Conservation (phyloP, 2,329 filamentous ascomycete genomes). For the Thyridium curvatum region DNA sequence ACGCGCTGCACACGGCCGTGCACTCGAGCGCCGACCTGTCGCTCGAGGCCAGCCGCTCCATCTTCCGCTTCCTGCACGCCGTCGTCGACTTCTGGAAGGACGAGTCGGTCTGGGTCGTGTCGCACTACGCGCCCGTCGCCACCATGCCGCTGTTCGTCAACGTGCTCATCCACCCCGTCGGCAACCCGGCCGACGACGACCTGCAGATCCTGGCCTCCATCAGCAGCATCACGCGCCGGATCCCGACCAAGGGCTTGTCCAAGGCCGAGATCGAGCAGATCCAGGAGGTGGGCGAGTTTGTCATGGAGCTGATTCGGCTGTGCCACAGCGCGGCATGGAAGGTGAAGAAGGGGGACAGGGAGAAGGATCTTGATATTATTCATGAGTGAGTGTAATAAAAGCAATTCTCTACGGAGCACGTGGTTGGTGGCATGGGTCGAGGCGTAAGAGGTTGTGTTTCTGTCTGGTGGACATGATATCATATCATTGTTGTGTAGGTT, state of each 20-base stretch:
- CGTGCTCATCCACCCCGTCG: constrained; percentile 10
- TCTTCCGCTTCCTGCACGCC: constrained; percentile 6
- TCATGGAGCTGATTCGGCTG: constrained; percentile 7
- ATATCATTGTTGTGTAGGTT: no score
- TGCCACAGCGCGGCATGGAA: constrained; percentile 7
- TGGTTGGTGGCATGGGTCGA: no score
- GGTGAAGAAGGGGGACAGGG: constrained; percentile 3
- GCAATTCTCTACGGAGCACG: no score
- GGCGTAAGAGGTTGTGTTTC: no score
- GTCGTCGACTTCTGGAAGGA: background rate
- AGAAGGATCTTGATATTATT: no score
- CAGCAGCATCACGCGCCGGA: constrained; percentile 2
- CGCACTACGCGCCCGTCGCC: constrained; percentile 7
- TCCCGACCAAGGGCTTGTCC: constrained; percentile 2
- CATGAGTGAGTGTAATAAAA: no score
- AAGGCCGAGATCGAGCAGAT: no score
- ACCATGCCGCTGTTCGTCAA: constrained; percentile 10
- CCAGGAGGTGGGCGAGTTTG: constrained; percentile 3
- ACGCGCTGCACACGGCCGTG: constrained; percentile 13
- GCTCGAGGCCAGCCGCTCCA: constrained; percentile 13
- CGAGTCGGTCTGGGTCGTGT: constrained; percentile 6
- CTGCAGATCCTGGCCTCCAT: constrained; percentile 6
- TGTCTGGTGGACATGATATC: no score
- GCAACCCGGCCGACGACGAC: constrained; percentile 4
- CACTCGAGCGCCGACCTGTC: constrained; percentile 15